phyloP scores from a whole-genome alignment of 495 filamentous ascomycete species.

The Tetracladium setigerum region DNA sequence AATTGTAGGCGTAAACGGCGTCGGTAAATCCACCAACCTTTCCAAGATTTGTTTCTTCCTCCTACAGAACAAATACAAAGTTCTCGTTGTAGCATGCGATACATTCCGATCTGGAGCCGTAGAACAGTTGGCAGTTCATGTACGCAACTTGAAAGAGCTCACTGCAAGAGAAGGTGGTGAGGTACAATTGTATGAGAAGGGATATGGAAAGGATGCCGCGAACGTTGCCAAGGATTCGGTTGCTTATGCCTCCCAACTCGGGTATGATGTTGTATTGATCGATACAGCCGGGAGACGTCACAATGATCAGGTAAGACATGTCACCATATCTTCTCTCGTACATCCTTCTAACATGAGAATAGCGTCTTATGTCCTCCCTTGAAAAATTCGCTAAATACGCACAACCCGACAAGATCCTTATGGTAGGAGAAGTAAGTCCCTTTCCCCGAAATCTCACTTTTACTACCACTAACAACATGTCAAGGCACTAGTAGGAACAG shows the following conservation, averaged over 20 bases:
- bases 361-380: slow-evolving; percentile 85
- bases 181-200: slow-evolving; percentile 90
- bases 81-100: slow-evolving; percentile 93
- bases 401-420: slow-evolving; percentile 93
- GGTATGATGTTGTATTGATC: slow-evolving; percentile 90
- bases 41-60: slow-evolving; percentile 97
- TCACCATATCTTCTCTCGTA: too few species aligned
- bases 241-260: slow-evolving; percentile 59
- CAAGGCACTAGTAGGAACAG: slow-evolving; percentile 82
- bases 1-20: slow-evolving; percentile 96
- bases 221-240: slow-evolving; percentile 94
- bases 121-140: slow-evolving; percentile 92
- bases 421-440: slow-evolving; percentile 80
- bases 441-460: neutral
- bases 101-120: slow-evolving; percentile 97
- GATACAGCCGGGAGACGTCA: slow-evolving; percentile 93
- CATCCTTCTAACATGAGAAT: slow-evolving; percentile 1
- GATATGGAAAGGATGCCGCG: slow-evolving; percentile 95
- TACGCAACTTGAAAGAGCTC: slow-evolving; percentile 81
- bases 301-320: slow-evolving; percentile 54
- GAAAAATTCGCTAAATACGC: slow-evolving; percentile 98
- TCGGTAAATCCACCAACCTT: slow-evolving; percentile 94
- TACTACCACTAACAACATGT: slow-evolving; percentile 1
- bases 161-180: slow-evolving; percentile 71
- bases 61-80: slow-evolving; percentile 89